Percentiles rank a stretch among this genome's conserved stretches.
Evolutionary conservation across 2,329 filamentous ascomycete genomes (phyloP).

Genomic region (Domatiomyces catenatus): DNA sequence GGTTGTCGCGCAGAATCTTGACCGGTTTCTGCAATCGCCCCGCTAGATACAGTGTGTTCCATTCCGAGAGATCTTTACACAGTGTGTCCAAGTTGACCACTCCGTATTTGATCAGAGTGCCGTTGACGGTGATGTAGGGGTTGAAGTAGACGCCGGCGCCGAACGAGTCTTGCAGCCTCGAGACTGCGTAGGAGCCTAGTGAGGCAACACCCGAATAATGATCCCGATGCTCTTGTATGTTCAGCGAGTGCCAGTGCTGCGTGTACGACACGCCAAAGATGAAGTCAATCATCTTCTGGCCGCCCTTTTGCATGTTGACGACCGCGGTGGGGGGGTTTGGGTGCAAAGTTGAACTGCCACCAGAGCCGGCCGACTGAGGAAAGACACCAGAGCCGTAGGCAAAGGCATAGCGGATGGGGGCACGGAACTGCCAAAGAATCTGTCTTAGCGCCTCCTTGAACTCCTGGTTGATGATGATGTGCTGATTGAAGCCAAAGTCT

Average conservation of each 20-base stretch:
- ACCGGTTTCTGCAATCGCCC: conserved; percentile 93
- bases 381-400: conserved; percentile 97
- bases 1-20: conserved; percentile 91
- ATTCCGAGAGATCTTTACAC: conserved; percentile 69
- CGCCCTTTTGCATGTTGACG: conserved; percentile 68
- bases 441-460: conserved; percentile 81
- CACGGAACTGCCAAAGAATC: conserved; percentile 79
- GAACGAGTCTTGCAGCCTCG: conserved; percentile 68
- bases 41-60: conserved; percentile 92
- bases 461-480: conserved; percentile 89
- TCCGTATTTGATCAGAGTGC: conserved; percentile 92
- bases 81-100: conserved; percentile 89
- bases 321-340: conserved; percentile 69
- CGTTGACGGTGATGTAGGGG: conserved; percentile 85
- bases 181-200: conserved; percentile 71
- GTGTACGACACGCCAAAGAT: conserved; percentile 91
- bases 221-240: conserved; percentile 71
- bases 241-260: conserved; percentile 93
- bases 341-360: conserved; percentile 48
- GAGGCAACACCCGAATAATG: conserved; percentile 82
- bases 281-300: conserved; percentile 95
- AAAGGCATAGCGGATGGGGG: conserved; percentile 90
- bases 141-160: conserved; percentile 97
- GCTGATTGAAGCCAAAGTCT: conserved; percentile 86
- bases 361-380: conserved; percentile 43